Evolutionary conservation across 176 grass and related monocot species (phyloP).

Genomic region (Triticum urartu): DNA sequence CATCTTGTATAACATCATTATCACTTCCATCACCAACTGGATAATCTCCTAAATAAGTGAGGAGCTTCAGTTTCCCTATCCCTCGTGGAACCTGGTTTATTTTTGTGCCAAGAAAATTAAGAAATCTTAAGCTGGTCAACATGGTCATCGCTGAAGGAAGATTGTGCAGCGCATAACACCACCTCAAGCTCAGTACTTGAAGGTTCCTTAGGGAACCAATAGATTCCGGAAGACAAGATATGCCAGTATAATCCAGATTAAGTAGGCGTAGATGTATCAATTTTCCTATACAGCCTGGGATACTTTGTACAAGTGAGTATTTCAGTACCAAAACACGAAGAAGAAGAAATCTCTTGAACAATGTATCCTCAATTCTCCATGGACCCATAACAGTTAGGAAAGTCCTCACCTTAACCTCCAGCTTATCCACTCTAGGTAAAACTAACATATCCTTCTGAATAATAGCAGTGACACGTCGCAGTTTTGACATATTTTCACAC

Average conservation of each 20-base stretch:
- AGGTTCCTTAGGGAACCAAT: constrained; percentile 16
- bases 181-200: background rate
- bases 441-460: background rate
- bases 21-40: background rate
- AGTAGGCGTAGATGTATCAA: constrained; percentile 1
- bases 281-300: background rate
- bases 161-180: background rate
- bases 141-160: background rate
- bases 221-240: background rate
- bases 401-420: background rate
- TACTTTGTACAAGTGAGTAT: background rate
- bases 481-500: background rate
- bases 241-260: background rate
- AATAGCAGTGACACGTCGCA: background rate
- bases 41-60: background rate
- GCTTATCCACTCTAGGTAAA: background rate
- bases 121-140: background rate
- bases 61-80: background rate
- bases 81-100: constrained; percentile 26
- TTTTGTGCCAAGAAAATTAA: background rate
- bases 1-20: background rate
- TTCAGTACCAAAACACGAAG: constrained; percentile 19
- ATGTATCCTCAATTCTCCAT: background rate
- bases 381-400: background rate
- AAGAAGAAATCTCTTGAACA: background rate